These are phyloP conservation scores for Atractiella rhizophila DNA, from an alignment of 768 basidiomycete genomes.

Conservation along the genomic window DNA sequence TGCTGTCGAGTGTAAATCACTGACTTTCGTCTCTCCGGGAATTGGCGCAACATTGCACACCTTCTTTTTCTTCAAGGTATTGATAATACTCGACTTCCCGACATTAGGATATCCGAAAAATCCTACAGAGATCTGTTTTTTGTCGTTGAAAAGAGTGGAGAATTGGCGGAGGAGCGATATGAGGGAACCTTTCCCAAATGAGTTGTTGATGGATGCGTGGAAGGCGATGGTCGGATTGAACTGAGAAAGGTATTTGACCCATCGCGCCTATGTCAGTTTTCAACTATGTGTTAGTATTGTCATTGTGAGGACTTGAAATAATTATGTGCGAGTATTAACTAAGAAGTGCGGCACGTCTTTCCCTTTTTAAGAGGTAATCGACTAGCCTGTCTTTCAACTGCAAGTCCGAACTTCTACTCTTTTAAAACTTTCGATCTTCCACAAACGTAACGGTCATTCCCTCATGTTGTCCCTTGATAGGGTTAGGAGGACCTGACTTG, in stretches of 20 bases:
- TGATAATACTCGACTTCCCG: conserved; percentile 90
- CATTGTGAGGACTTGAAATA: background rate
- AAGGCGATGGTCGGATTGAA: conserved; percentile 91
- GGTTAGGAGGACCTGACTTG: conserved; percentile 20
- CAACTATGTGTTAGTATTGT: no score
- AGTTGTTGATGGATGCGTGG: conserved; percentile 96
- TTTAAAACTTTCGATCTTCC: conserved; percentile 24
- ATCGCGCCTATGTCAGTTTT: conserved; percentile 64
- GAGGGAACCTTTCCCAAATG: conserved; percentile 92
- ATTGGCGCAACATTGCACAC: conserved; percentile 91
- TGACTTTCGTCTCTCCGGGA: conserved; percentile 80
- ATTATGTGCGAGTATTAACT: conserved; percentile 19
- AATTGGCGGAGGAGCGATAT: conserved; percentile 93
- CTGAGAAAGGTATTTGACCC: conserved; percentile 81
- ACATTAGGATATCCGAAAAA: conserved; percentile 97
- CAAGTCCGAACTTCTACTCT: conserved; percentile 7
- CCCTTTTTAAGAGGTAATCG: no score
- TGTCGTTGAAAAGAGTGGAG: conserved; percentile 86
- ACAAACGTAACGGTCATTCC: conserved; percentile 29
- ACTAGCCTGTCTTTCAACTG: no score
- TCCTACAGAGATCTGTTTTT: conserved; percentile 96
- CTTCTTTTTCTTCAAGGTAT: conserved; percentile 91
- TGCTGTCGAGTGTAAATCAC: background rate
- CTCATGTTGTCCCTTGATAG: background rate
- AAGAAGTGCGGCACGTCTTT: conserved; percentile 20